A percentile compares a stretch with the other conserved stretches of the same genome.
Conservation (phyloP, 495 filamentous ascomycete species). For the Talaromyces thailandensis region DNA sequence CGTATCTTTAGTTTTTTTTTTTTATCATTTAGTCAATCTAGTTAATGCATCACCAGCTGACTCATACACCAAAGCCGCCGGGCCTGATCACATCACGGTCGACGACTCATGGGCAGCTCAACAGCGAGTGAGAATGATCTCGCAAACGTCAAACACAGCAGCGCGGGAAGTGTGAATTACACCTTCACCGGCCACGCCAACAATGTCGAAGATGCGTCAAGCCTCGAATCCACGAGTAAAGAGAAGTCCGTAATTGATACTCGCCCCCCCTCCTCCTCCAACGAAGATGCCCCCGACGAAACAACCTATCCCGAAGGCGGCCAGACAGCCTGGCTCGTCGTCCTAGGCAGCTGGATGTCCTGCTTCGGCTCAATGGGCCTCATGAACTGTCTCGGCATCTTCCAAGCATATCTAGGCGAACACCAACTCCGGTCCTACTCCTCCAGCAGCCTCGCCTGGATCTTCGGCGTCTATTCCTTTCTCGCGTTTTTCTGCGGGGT, state of each 20-base stretch:
- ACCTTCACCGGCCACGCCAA: background rate
- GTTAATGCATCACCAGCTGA: background rate
- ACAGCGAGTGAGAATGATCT: background rate
- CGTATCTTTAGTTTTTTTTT: background rate
- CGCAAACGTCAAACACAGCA: background rate
- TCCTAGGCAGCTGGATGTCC: constrained; percentile 58
- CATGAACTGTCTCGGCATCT: constrained; percentile 63
- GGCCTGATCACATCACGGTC: background rate
- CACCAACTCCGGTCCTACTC: constrained; percentile 48
- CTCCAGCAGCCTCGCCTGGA: constrained; percentile 57
- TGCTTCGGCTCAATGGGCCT: constrained; percentile 57
- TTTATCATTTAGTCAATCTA: background rate
- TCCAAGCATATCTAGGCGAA: constrained; percentile 55
- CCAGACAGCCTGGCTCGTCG: constrained; percentile 55
- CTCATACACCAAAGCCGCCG: background rate
- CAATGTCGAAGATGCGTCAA: background rate
- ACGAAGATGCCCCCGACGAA: background rate
- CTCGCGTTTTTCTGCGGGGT: constrained; percentile 51
- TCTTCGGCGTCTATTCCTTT: constrained; percentile 62
- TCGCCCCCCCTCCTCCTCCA: background rate
- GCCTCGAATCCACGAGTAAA: background rate
- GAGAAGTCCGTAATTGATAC: background rate
- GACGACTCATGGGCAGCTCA: background rate
- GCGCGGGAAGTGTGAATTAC: background rate
- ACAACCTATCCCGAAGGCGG: constrained; percentile 55